phyloP scores from a whole-genome alignment of 2,329 filamentous ascomycete genomes.

The Trichoderma arundinaceum region DNA sequence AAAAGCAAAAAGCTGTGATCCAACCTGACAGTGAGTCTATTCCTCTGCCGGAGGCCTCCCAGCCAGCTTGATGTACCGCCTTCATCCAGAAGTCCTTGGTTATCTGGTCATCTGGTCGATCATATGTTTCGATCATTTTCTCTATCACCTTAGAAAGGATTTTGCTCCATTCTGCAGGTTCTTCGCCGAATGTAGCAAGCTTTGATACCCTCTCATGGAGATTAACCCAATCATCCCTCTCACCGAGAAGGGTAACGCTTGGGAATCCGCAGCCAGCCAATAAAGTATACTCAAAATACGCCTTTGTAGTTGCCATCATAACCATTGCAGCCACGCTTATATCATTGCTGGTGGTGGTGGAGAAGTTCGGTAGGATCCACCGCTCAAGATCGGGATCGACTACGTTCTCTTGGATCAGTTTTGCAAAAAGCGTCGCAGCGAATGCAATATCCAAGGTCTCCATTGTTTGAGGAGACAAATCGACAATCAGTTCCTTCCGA shows the following conservation, averaged over 20 bases:
- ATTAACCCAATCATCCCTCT: constrained; percentile 31
- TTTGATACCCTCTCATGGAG: constrained; percentile 10
- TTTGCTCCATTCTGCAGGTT: constrained; percentile 17
- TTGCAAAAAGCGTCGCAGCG: not conserved
- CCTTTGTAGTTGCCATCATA: constrained; percentile 33
- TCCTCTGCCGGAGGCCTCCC: constrained; percentile 20
- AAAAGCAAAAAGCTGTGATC: constrained; percentile 34
- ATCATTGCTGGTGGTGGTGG: constrained; percentile 26
- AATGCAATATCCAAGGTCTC: not conserved
- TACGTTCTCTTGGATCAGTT: constrained; percentile 2
- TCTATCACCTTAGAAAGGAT: constrained; percentile 18
- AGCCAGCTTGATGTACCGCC: constrained; percentile 32
- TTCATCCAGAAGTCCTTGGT: constrained; percentile 35
- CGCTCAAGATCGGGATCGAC: not conserved
- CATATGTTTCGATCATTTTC: constrained; percentile 33
- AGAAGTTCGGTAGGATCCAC: constrained; percentile 31
- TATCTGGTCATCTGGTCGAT: constrained; percentile 28
- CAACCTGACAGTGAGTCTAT: constrained; percentile 30
- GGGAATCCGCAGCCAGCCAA: constrained; percentile 30
- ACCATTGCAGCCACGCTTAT: constrained; percentile 29
- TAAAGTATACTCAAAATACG: constrained; percentile 31
- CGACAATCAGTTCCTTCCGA: constrained; percentile 1
- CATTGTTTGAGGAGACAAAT: not conserved
- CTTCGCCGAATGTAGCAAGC: constrained; percentile 13
- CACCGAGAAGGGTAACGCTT: constrained; percentile 21